phyloP scores from a whole-genome alignment of 495 filamentous ascomycete genomes.

The Amorphotheca resinae region DNA sequence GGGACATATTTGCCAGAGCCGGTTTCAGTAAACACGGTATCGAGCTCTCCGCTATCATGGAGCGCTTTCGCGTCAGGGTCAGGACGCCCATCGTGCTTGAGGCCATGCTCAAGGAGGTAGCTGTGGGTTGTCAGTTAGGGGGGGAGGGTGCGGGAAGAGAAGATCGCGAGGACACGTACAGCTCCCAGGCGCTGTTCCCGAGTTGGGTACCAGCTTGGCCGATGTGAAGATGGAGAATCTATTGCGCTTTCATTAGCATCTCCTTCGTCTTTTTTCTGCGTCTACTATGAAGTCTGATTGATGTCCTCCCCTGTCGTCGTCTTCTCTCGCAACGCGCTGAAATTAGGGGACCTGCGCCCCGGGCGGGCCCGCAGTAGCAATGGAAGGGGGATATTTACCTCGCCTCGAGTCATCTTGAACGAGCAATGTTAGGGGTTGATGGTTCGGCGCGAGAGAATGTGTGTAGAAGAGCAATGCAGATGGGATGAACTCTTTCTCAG shows the following conservation, averaged over 20 bases:
- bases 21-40: conserved; percentile 89
- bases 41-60: conserved; percentile 55
- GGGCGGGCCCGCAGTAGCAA: neutral
- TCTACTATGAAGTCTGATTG: no score
- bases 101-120: conserved; percentile 84
- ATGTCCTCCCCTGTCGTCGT: no score
- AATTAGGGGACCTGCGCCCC: no score
- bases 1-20: conserved; percentile 81
- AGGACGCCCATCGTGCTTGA: conserved; percentile 60
- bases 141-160: conserved; percentile 4
- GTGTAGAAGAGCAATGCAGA: neutral
- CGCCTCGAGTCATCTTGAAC: conserved; percentile 11
- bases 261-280: no score
- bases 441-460: neutral
- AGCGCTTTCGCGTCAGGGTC: conserved; percentile 51
- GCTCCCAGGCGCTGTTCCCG: conserved; percentile 89
- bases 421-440: neutral
- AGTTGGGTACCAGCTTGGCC: conserved; percentile 91
- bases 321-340: no score
- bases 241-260: neutral
- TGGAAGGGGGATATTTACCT: conserved; percentile 2
- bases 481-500: conserved; percentile 3
- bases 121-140: conserved; percentile 64
- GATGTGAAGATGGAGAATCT: conserved; percentile 85
- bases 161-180: conserved; percentile 44